Conservation (phyloP, 495 filamentous ascomycete genomes). For the Hypoxylon fragiforme region DNA sequence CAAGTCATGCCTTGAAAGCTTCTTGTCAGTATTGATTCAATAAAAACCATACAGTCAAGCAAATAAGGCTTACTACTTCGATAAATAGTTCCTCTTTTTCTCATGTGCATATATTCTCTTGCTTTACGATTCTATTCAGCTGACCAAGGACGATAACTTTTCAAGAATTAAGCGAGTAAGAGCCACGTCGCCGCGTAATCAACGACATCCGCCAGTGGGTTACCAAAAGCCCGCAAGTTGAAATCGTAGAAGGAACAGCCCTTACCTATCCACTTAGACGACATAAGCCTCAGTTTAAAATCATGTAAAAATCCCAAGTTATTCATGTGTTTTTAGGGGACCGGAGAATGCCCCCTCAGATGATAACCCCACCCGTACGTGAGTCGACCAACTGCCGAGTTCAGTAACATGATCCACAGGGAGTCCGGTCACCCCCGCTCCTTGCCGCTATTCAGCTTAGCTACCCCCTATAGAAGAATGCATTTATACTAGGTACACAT, state of each 20-base stretch:
- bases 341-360: constrained; percentile 11
- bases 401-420: constrained; percentile 21
- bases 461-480: neutral
- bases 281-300: neutral
- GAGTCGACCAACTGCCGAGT: constrained; percentile 28
- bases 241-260: no score
- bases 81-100: no score
- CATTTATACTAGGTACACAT: neutral
- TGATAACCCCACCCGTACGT: constrained; percentile 5
- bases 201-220: no score
- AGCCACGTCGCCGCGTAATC: no score
- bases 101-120: neutral
- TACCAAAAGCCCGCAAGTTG: no score
- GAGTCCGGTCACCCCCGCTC: constrained; percentile 9
- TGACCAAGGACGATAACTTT: neutral
- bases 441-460: constrained; percentile 2
- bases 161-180: no score
- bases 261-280: neutral
- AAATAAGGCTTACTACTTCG: neutral
- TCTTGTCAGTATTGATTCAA: neutral
- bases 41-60: neutral
- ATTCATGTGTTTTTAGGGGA: neutral
- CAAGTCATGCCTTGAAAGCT: neutral
- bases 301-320: neutral
- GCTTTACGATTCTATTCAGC: neutral